Evolutionary conservation across 2,329 filamentous ascomycete genomes (phyloP).

Genomic region (Diaporthe eres): DNA sequence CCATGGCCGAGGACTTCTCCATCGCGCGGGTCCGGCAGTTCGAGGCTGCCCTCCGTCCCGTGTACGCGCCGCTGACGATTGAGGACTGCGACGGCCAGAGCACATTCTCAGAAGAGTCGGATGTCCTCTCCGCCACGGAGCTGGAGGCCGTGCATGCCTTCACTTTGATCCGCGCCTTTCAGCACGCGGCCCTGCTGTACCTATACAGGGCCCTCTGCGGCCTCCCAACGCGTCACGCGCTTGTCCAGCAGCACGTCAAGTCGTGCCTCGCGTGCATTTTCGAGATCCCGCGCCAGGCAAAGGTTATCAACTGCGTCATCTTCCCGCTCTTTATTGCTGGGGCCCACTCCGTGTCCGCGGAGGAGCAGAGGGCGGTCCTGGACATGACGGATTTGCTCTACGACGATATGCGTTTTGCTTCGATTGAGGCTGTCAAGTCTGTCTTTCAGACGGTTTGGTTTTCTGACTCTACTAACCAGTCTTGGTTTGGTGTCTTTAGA

Average conservation of each 20-base stretch:
- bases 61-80: slow-evolving; percentile 47
- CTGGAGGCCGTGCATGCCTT: slow-evolving; percentile 52
- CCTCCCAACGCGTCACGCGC: slow-evolving; percentile 53
- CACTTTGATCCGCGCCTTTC: slow-evolving; percentile 56
- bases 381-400: slow-evolving; percentile 46
- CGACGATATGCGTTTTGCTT: slow-evolving; percentile 52
- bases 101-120: slow-evolving; percentile 25
- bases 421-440: slow-evolving; percentile 49
- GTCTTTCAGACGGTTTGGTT: neutral
- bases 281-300: slow-evolving; percentile 52
- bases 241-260: slow-evolving; percentile 57
- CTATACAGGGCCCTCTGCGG: slow-evolving; percentile 59
- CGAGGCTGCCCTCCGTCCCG: slow-evolving; percentile 47
- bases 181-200: slow-evolving; percentile 58
- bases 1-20: slow-evolving; percentile 46
- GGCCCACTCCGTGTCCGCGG: slow-evolving; percentile 50
- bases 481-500: neutral
- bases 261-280: slow-evolving; percentile 54
- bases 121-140: slow-evolving; percentile 38
- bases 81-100: slow-evolving; percentile 43
- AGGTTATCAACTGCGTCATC: slow-evolving; percentile 56
- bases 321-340: slow-evolving; percentile 56
- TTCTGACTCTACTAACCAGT: neutral
- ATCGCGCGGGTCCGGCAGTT: slow-evolving; percentile 49
- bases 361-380: slow-evolving; percentile 48